Conservation (phyloP, 306 rosid genomes). For the Prunus dulcis region DNA sequence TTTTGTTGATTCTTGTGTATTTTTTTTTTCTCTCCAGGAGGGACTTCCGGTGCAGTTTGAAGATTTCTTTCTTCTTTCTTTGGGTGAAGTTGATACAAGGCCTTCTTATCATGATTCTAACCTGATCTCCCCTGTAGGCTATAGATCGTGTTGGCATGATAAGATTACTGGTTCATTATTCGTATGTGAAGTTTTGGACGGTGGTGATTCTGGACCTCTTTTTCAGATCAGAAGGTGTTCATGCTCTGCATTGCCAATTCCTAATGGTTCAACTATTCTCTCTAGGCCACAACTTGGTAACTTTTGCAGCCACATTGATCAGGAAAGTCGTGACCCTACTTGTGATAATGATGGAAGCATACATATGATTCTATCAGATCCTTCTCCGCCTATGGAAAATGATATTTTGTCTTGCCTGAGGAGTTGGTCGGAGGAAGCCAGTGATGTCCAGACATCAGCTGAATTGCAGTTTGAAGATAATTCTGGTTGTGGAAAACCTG, state of each 20-base stretch:
- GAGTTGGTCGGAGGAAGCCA: constrained; percentile 33
- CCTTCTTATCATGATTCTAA: constrained; percentile 66
- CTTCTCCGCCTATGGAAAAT: constrained; percentile 57
- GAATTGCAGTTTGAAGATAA: constrained; percentile 28
- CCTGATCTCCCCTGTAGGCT: constrained; percentile 72
- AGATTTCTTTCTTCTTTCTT: constrained; percentile 82
- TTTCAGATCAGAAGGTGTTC: constrained; percentile 74
- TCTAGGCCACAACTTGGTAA: constrained; percentile 36
- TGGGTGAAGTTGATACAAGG: constrained; percentile 81
- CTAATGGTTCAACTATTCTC: constrained; percentile 62
- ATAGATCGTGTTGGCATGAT: constrained; percentile 92
- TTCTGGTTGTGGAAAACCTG: constrained; percentile 33
- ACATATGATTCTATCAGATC: constrained; percentile 66
- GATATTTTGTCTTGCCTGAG: constrained; percentile 68
- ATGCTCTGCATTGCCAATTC: constrained; percentile 60
- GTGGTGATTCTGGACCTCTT: constrained; percentile 88
- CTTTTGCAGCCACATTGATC: constrained; percentile 36
- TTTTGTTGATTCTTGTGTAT: constrained; percentile 34
- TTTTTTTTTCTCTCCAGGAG: constrained; percentile 56
- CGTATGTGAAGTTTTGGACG: constrained; percentile 72
- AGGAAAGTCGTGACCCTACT: constrained; percentile 36
- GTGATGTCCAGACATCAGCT: constrained; percentile 32
- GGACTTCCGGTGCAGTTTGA: constrained; percentile 87
- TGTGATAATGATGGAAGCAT: constrained; percentile 49
- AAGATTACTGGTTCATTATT: constrained; percentile 82